Conservation (phyloP, 2,329 filamentous ascomycete species). For the Hymenoscyphus fraxineus region DNA sequence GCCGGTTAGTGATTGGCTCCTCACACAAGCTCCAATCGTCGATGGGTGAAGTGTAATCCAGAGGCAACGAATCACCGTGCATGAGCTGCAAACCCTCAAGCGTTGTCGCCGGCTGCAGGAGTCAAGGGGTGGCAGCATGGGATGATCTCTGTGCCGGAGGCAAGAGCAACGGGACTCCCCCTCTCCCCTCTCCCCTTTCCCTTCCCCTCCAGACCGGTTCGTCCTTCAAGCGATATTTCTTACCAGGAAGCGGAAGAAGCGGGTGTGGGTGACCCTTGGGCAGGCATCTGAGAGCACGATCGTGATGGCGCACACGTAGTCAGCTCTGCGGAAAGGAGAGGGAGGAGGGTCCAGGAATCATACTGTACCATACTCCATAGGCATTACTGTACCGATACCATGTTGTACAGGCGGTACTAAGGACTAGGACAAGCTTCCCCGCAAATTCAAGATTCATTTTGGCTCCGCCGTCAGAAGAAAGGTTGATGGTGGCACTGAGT, state of each 20-base stretch:
- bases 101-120: constrained; percentile 15
- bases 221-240: constrained; percentile 4
- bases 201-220: no score
- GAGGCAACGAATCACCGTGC: constrained; percentile 17
- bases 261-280: constrained; percentile 2
- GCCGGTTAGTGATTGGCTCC: background rate
- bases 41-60: constrained; percentile 14
- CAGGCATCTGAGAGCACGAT: background rate
- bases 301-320: background rate
- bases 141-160: constrained; percentile 23
- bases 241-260: background rate
- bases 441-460: constrained; percentile 14
- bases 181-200: no score
- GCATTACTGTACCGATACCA: background rate
- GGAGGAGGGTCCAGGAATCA: background rate
- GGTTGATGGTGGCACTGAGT: background rate
- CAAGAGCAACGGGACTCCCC: constrained; percentile 8
- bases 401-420: background rate
- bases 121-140: constrained; percentile 21
- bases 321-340: background rate
- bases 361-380: background rate
- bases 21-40: constrained; percentile 9
- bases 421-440: constrained; percentile 18
- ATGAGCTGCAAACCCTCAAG: constrained; percentile 10
- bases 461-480: constrained; percentile 7